phyloP scores from a whole-genome alignment of 2,329 filamentous ascomycete species.

The Chaetomium sp. region DNA sequence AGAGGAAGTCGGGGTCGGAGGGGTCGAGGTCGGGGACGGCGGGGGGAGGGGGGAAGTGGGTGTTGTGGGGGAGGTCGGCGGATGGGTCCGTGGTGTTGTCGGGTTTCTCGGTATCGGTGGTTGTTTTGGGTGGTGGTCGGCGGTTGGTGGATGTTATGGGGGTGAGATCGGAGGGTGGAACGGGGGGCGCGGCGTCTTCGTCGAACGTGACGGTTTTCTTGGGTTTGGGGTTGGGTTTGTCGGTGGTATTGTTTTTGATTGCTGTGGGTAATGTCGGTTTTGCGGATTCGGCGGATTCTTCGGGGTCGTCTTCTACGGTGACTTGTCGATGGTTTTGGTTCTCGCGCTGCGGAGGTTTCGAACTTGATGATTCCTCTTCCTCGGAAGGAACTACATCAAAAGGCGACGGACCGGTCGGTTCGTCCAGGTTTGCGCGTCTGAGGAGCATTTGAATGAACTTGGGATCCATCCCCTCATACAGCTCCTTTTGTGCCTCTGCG shows the following conservation, averaged over 20 bases:
- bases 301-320: constrained; percentile 30
- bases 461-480: constrained; percentile 72
- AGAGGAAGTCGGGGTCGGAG: constrained; percentile 72
- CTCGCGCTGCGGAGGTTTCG: constrained; percentile 8
- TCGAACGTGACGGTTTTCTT: constrained; percentile 34
- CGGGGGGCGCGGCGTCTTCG: constrained; percentile 37
- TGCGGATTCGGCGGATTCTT: constrained; percentile 9
- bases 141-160: constrained; percentile 19
- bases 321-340: constrained; percentile 27
- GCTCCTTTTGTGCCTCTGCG: constrained; percentile 67
- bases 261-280: constrained; percentile 14
- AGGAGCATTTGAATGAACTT: constrained; percentile 71
- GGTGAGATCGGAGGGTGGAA: constrained; percentile 38
- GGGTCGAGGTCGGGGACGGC: constrained; percentile 70
- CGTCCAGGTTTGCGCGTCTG: constrained; percentile 67
- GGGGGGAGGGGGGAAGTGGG: constrained; percentile 57
- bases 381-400: constrained; percentile 32
- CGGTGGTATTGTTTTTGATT: background rate
- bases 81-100: constrained; percentile 26
- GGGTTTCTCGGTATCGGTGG: constrained; percentile 9
- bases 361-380: constrained; percentile 1
- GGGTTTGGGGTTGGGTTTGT: constrained; percentile 10
- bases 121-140: background rate
- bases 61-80: constrained; percentile 33
- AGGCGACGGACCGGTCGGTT: constrained; percentile 47